Conservation (phyloP, 768 basidiomycete genomes). For the Agaricus sinodeliciosus region DNA sequence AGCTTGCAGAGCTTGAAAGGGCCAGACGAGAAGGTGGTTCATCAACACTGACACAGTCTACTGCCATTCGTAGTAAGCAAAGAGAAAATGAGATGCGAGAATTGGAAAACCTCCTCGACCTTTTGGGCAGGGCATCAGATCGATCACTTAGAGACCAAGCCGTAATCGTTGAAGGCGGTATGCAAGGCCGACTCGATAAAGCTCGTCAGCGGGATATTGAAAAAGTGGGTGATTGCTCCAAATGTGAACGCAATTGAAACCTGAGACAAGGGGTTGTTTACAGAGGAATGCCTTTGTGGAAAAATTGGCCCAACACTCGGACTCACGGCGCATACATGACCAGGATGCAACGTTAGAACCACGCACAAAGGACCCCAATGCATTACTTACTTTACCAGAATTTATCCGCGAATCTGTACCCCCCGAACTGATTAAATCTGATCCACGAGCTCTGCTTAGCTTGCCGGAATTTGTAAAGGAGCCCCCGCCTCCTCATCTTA, state of each 20-base stretch:
- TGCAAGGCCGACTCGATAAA: slow-evolving; percentile 48
- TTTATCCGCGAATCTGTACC: slow-evolving; percentile 55
- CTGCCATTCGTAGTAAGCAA: slow-evolving; percentile 23
- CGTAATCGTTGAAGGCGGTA: slow-evolving; percentile 56
- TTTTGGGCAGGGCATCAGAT: slow-evolving; percentile 65
- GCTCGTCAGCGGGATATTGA: slow-evolving; percentile 51
- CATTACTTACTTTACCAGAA: slow-evolving; percentile 51
- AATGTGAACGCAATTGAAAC: slow-evolving; percentile 2
- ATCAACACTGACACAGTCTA: slow-evolving; percentile 9
- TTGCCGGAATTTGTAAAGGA: slow-evolving; percentile 58
- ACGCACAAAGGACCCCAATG: slow-evolving; percentile 41
- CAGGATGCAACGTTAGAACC: slow-evolving; percentile 67
- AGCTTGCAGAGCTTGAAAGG: slow-evolving; percentile 72
- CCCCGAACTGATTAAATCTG: slow-evolving; percentile 19
- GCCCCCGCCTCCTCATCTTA: slow-evolving; percentile 27
- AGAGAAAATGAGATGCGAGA: slow-evolving; percentile 49
- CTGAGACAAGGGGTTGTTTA: slow-evolving; percentile 7
- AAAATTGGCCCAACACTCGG: slow-evolving; percentile 63
- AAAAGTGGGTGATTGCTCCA: slow-evolving; percentile 39
- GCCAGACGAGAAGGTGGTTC: slow-evolving; percentile 42
- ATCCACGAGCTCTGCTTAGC: slow-evolving; percentile 44
- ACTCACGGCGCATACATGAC: slow-evolving; percentile 63
- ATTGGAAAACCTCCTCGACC: slow-evolving; percentile 63
- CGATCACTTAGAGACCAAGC: slow-evolving; percentile 66
- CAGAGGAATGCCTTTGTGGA: slow-evolving; percentile 76